Base-by-base conservation (phyloP, 23 red algal genomes). In the Chondrus crispus region DNA sequence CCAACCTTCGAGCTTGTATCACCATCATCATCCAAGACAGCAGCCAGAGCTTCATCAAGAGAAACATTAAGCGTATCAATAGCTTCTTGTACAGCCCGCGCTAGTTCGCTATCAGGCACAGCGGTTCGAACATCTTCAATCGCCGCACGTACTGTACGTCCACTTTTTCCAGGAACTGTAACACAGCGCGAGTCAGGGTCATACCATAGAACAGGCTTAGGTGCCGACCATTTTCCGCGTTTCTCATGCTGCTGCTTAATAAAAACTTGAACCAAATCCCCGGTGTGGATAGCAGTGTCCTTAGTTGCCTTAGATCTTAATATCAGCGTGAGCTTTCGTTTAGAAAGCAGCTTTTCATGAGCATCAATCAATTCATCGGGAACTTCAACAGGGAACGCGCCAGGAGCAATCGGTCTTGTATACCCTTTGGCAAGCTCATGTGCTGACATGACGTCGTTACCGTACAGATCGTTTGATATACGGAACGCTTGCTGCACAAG, bases 61-160 rank as follows among this genome's bases (percentile, higher is more conserved):
- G 33, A 32, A n/a, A 60, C 78, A 60, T 83, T 47, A 83, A 83
- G 28, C 50, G 29, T 45, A 0, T 83, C 78, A 54, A 62, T 83
- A 19, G 46, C 78, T 57, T 33, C 78, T 37, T 60, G 78, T 26
- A 83, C 51, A 16, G 40, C 45, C 24, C 22, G 24, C 46, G 1
- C 52, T 22, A 83, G 57, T 54, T 41, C 55, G 33, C n/a, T 38
- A 60, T 63, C 78, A 60, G 78, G 78, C 22, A 83, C 0, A 35
- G 52, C 78, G 33, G 51, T 35, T 53, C 78, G 78, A 53, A 83
- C 52, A 83, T 83, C 52, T 83, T 83, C 78, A 60, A 83, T 60
- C 24, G 46, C 78, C 28, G 57, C 50, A 83, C 45, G 11, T 39
- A 54, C 10, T n/a, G 24, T 35, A 33, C 57, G 55, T 24, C 78